Conservation (phyloP, 495 filamentous ascomycete genomes). For the Glutinoglossum americanum region DNA sequence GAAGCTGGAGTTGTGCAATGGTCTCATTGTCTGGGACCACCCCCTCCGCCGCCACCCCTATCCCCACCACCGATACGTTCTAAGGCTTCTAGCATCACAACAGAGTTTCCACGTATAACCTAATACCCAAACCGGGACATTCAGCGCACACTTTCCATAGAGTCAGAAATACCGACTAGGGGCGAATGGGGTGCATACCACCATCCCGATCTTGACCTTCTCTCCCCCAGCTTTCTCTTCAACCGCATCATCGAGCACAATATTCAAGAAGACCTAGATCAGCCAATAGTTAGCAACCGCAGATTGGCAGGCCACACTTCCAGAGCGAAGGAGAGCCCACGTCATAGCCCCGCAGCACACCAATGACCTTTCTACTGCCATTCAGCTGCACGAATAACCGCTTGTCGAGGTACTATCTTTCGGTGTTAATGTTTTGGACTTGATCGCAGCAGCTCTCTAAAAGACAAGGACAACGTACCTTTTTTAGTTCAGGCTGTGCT, state of each 20-base stretch:
- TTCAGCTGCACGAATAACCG: constrained; percentile 93
- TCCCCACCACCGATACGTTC: constrained; percentile 25
- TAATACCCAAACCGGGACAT: constrained; percentile 8
- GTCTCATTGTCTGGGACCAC: not conserved
- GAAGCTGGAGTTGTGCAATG: not conserved
- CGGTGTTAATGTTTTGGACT: too few species aligned
- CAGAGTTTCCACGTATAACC: constrained; percentile 82
- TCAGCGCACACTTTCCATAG: not conserved
- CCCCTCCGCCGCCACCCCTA: not conserved
- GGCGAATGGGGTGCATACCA: constrained; percentile 33
- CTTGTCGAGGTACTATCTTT: constrained; percentile 87
- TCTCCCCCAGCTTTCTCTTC: constrained; percentile 86
- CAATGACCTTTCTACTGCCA: constrained; percentile 91
- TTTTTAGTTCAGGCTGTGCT: constrained; percentile 97
- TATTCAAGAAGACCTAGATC: constrained; percentile 83
- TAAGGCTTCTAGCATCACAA: constrained; percentile 77
- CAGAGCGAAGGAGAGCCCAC: constrained; percentile 25
- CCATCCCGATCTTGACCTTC: constrained; percentile 81
- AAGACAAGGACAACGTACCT: constrained; percentile 23
- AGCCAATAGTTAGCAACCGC: not conserved
- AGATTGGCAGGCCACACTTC: not conserved
- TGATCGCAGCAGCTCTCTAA: not conserved
- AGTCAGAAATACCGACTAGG: not conserved
- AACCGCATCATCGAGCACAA: constrained; percentile 93
- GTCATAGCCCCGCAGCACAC: constrained; percentile 87